Percentiles rank a stretch among this genome's conserved stretches.
Evolutionary conservation across 768 basidiomycete genomes (phyloP).

Genomic region (Cyathus striatus): DNA sequence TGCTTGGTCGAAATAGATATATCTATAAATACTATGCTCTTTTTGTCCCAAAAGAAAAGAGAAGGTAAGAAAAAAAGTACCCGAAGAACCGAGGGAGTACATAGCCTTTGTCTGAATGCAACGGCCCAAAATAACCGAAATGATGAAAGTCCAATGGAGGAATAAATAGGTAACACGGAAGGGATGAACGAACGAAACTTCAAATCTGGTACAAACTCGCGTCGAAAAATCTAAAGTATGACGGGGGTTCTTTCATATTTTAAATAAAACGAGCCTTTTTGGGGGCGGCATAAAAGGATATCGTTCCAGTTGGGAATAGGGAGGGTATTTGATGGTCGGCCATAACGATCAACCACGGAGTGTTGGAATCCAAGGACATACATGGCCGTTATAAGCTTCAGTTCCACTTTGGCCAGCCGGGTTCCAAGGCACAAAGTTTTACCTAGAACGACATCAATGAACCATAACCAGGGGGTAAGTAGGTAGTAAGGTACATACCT

Average conservation of each 20-base stretch:
- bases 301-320: conserved; percentile 80
- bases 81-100: no score
- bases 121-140: no score
- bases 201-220: no score
- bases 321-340: conserved; percentile 33
- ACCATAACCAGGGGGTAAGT: no score
- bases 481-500: conserved; percentile 51
- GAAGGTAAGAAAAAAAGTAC: no score
- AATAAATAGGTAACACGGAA: conserved; percentile 5
- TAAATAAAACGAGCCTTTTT: conserved; percentile 47
- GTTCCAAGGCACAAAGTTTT: conserved; percentile 69
- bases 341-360: conserved; percentile 48
- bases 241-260: conserved; percentile 37
- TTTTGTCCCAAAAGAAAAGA: no score
- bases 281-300: conserved; percentile 60
- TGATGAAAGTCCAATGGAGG: no score
- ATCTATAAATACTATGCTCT: no score
- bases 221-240: conserved; percentile 26
- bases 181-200: conserved; percentile 2
- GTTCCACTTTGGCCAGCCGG: conserved; percentile 67
- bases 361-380: conserved; percentile 63
- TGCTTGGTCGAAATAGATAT: no score
- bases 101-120: no score
- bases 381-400: conserved; percentile 67
- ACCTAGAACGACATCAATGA: no score